Base-by-base conservation (phyloP, 2,329 filamentous ascomycete species). In the Stagonosporopsis cucurbitacearum region DNA sequence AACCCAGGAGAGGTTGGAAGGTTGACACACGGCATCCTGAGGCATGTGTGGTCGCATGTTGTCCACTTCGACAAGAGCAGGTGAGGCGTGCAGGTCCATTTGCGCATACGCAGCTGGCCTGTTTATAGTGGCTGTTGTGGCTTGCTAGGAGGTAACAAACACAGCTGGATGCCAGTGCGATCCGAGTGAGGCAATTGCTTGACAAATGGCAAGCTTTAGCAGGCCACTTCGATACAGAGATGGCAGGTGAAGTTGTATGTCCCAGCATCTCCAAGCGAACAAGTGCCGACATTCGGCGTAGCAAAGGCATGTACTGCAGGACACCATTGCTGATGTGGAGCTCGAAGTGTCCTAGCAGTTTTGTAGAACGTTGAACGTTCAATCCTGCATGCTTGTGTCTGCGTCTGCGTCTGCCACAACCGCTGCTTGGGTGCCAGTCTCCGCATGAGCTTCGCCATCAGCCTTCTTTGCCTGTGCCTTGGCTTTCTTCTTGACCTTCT, bases 401-500 rank as follows among this genome's bases (percentile, higher is more conserved):
- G 42, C 47, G 36, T 51, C 53, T n/a, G 42, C 47, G 17, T 43
- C 35, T 37, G n/a, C 35, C 23, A 37, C 28, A 15, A 26, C 28
- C 19, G 40, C 36, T 33, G 41, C 26, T 15, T 50, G 32, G 6
- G 28, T 23, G 6, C 30, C 7, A 12, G 12, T 30, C 42, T 50
- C 47, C 6, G n/a, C 13, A 2, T 7, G 12, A n/a, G 20, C 42
- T 33, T 50, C 44, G 25, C 54, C 45, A 20, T 51, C 52, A 13
- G 51, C 39, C 53, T 72, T 74, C 62, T 72, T 72, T 2, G 71
- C 71, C 57, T 72, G 70, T 4, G 72, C 66, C 41, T 65, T 69
- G 13, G 66, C 71, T 62, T 71, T 75, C 58, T 70, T 72, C 57
- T 74, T 75, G 35, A 75, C 55, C 56, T 75, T 75, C 65, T 75